Conservation (phyloP, 768 basidiomycete genomes). For the Baorangia bicolor region DNA sequence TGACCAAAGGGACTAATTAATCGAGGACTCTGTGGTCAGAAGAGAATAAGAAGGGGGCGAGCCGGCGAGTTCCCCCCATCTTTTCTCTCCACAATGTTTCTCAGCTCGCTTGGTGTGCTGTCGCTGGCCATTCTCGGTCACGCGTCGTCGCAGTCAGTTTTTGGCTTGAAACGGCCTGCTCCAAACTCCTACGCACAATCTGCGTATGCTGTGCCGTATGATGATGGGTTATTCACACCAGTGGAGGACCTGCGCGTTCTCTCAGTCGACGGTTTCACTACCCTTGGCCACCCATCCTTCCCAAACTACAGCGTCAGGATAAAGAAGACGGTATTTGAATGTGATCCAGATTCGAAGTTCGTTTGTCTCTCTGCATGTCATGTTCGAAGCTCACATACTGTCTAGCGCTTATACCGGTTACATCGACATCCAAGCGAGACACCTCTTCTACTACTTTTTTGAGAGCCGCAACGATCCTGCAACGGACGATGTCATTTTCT, state of each 20-base stretch:
- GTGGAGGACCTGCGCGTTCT: slow-evolving; percentile 26
- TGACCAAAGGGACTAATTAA: background rate
- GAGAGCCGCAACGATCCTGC: slow-evolving; percentile 58
- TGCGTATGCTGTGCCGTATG: slow-evolving; percentile 6
- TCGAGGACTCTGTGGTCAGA: background rate
- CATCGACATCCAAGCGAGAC: slow-evolving; percentile 60
- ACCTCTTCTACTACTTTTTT: slow-evolving; percentile 74
- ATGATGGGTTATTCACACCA: slow-evolving; percentile 31
- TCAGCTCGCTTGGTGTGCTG: slow-evolving; percentile 11
- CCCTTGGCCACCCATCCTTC: slow-evolving; percentile 41
- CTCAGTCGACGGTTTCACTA: slow-evolving; percentile 35
- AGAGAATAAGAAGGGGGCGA: background rate
- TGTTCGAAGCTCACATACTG: background rate
- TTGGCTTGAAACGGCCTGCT: slow-evolving; percentile 9
- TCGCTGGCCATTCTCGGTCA: slow-evolving; percentile 13
- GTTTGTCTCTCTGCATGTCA: background rate
- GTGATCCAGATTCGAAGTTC: slow-evolving; percentile 30
- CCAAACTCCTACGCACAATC: background rate
- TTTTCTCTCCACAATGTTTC: background rate
- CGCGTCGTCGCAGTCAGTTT: slow-evolving; percentile 22
- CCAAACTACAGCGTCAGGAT: slow-evolving; percentile 41
- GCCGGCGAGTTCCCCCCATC: background rate
- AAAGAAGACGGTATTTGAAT: slow-evolving; percentile 34
- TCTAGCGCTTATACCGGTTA: slow-evolving; percentile 60
- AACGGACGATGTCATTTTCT: slow-evolving; percentile 56